Evolutionary conservation across 2,329 filamentous ascomycete genomes (phyloP).

Genomic region (Penicillium sp.): DNA sequence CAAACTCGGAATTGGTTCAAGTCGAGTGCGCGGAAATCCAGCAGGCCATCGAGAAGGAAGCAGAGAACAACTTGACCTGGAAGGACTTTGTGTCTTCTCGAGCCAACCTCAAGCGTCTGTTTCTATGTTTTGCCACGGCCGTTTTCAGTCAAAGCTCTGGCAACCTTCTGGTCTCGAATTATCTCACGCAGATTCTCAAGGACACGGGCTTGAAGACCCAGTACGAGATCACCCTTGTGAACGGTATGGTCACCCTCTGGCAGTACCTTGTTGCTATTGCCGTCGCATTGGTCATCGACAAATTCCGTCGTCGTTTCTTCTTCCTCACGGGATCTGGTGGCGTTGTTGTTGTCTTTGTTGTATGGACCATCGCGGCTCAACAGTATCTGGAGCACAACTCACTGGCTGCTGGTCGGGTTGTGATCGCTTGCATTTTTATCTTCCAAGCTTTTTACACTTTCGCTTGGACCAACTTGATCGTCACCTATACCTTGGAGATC

Average conservation of each 20-base stretch:
- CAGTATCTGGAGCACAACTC: conserved; percentile 33
- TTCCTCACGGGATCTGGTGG: conserved; percentile 45
- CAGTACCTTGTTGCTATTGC: conserved; percentile 45
- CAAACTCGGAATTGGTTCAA: conserved; percentile 47
- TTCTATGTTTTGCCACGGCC: conserved; percentile 44
- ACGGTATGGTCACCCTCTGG: conserved; percentile 41
- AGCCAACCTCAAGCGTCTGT: conserved; percentile 45
- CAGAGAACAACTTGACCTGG: conserved; percentile 48
- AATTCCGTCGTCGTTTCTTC: conserved; percentile 37
- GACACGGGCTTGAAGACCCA: conserved; percentile 41
- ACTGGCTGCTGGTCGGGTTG: conserved; percentile 34
- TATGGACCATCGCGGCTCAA: conserved; percentile 54
- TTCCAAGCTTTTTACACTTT: conserved; percentile 47
- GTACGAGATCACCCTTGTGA: conserved; percentile 46
- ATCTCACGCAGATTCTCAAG: conserved; percentile 39
- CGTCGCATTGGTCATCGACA: conserved; percentile 41
- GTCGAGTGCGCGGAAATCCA: conserved; percentile 55
- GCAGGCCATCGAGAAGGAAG: conserved; percentile 49
- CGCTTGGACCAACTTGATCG: conserved; percentile 48
- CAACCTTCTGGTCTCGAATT: conserved; percentile 47
- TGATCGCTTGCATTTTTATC: conserved; percentile 47
- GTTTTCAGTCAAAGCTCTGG: conserved; percentile 47
- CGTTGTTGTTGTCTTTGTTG: conserved; percentile 44
- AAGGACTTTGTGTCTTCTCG: conserved; percentile 43
- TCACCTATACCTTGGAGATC: conserved; percentile 48